Base-by-base conservation (phyloP, 2,329 filamentous ascomycete genomes). In the Tympanopsis confertula region DNA sequence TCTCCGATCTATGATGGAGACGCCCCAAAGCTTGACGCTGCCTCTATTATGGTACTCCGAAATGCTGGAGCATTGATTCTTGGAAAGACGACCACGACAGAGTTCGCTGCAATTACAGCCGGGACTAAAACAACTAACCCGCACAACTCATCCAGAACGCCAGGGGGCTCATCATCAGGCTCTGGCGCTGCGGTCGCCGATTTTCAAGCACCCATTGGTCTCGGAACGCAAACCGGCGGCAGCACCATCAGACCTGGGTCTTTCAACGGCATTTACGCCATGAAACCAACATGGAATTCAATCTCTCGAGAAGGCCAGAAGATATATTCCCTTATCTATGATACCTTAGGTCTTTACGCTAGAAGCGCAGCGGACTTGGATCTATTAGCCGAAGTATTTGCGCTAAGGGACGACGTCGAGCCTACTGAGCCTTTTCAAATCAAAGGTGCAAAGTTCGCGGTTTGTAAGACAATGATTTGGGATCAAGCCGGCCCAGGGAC, bases 141-240 rank as follows among this genome's bases (percentile, higher is more conserved):
- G 0, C 69, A 72, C 42, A 58, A 68, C 41, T 41, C 56, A 0
- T 42, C 40, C 0, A 62, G 66, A 4, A 82, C 78, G 0, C 78
- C 79, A 0, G 79, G 79, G 1, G 79, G 79, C 35, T 82, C 78
- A 0, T 82, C 76, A 0, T 74, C 76, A 0, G 79, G 80, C 0
- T 82, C 78, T 0, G 79, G 65, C 0, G 77, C 78, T 0, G 77
- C 74, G 1, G 77, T 84, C 0, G 78, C 61, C 5, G 79, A 83
- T 44, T 69, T 70, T 38, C 78, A 83, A 43, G 68, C 67, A 1
- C 73, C 77, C 0, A 47, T 83, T 10, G 67, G 59, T 0, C 56
- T 84, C 0, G 79, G 77, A 1, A 80, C 78, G 0, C 78, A 84
- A 48, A 85, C 78, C 0, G 73, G 70, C 2, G 79, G 79, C 0